phyloP scores from a whole-genome alignment of 2,329 filamentous ascomycete genomes.

The Ophiocordyceps camponoti-saundersi region DNA sequence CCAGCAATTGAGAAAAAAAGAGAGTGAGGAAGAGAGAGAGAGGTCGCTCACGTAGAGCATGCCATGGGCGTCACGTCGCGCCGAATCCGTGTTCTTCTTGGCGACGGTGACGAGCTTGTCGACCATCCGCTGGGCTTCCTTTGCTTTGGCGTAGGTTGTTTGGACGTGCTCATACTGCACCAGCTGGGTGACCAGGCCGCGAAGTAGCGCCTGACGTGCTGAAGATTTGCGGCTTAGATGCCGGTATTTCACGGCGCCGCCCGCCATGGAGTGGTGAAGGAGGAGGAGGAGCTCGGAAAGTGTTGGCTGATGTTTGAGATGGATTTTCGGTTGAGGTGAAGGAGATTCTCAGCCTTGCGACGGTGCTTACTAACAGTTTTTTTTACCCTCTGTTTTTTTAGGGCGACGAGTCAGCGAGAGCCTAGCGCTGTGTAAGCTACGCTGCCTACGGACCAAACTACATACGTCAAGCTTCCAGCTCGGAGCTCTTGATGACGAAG shows the following conservation, averaged over 20 bases:
- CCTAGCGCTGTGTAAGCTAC: too few relatives aligned
- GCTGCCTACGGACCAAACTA: too few relatives aligned
- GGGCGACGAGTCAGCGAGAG: too few relatives aligned
- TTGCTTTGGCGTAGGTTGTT: constrained; percentile 92
- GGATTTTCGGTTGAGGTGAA: constrained; percentile 10
- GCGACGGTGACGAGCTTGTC: constrained; percentile 90
- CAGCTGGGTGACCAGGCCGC: constrained; percentile 89
- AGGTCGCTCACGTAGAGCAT: constrained; percentile 62
- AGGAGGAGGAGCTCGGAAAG: neutral
- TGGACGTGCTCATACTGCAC: constrained; percentile 86
- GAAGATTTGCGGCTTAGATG: constrained; percentile 73
- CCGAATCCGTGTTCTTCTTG: constrained; percentile 81
- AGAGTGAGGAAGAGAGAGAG: neutral
- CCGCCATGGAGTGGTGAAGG: constrained; percentile 49
- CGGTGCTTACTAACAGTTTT: neutral
- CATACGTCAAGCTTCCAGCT: too few relatives aligned
- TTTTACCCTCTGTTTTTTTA: too few relatives aligned
- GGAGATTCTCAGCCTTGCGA: neutral
- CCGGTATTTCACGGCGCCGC: constrained; percentile 73
- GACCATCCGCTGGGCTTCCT: constrained; percentile 84
- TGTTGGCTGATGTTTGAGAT: neutral
- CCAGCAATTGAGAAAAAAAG: neutral
- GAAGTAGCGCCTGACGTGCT: constrained; percentile 80
- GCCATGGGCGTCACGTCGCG: constrained; percentile 53
- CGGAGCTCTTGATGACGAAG: too few relatives aligned